Base-by-base conservation (phyloP, 768 basidiomycete genomes). In the Pseudohyphozyma bogoriensis region DNA sequence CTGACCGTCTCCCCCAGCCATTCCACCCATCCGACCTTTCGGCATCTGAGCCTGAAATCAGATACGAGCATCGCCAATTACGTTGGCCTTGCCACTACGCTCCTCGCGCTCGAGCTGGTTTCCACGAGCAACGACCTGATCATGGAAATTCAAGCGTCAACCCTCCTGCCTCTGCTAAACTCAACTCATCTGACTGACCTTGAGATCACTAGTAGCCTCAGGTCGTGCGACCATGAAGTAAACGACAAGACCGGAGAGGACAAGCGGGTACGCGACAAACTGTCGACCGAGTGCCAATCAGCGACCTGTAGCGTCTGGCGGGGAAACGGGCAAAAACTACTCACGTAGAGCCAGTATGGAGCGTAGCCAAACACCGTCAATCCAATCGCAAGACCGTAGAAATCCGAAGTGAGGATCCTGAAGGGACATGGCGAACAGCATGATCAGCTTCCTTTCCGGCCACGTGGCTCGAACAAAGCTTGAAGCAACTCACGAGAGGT, bases 261-360 rank as follows among this genome's bases (percentile, higher is more conserved):
- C 67, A 52, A 64, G 22, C 9, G 62, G 61, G 54, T 63, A 68
- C 33, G 59, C 59, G 22, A 52, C 35, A 50, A 58, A 56, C 15
- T 42, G 40, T 22, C 20, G 11, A n/a, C 8, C 40, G 20, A n/a
- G 40, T 42, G n/a, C n/a, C n/a, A n/a, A n/a, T n/a, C n/a, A n/a
- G n/a, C n/a, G n/a, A n/a, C n/a, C n/a, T n/a, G n/a, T 22, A 42
- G 40, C 40, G 20, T 6, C 20, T 7, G 24, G 9, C 8, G 24
- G 40, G 40, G 20, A 11, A 16, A 7, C 20, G 2, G 15, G 40
- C 18, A 3, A n/a, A n/a, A n/a, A 1, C 7, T 8, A 67, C 64
- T 56, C 49, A 66, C 64, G 69, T 70, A 70, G 29, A 69, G 65
- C 56, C 57, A 69, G 67, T 68, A 71, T 16, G 68, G 62, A 18